Conservation (phyloP, 2,329 filamentous ascomycete species). For the Orbilia brochopaga region DNA sequence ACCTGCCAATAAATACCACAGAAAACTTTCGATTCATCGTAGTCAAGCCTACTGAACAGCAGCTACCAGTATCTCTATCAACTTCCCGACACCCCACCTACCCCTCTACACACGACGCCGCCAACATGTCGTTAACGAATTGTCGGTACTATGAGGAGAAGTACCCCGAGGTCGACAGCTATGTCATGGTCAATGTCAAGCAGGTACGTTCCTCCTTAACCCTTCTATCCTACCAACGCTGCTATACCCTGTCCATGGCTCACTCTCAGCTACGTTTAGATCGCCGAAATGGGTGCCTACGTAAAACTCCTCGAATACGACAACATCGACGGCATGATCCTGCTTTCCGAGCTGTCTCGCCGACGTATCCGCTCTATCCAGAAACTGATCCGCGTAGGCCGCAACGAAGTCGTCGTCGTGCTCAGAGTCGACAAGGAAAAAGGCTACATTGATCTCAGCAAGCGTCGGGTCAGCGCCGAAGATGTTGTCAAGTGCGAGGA, state of each 20-base stretch:
- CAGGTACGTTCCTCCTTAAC: conserved; percentile 75
- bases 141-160: conserved; percentile 98
- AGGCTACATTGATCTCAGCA: conserved; percentile 97
- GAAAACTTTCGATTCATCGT: not conserved
- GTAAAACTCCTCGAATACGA: conserved; percentile 99
- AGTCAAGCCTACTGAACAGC: not conserved
- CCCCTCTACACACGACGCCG: conserved; percentile 4
- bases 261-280: conserved; percentile 63
- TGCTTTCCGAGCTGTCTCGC: conserved; percentile 95
- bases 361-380: conserved; percentile 98
- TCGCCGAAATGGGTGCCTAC: conserved; percentile 99
- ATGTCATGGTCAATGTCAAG: conserved; percentile 99
- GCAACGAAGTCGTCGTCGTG: conserved; percentile 98
- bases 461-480: conserved; percentile 95
- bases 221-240: not conserved
- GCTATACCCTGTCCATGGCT: not conserved
- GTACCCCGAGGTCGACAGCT: conserved; percentile 97
- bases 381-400: conserved; percentile 96
- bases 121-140: conserved; percentile 85
- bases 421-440: conserved; percentile 99
- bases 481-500: conserved; percentile 99
- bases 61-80: not conserved
- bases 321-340: conserved; percentile 99
- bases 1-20: not conserved
- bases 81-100: not conserved